Evolutionary conservation across 108 stramenopile genomes (phyloP).

Genomic region (Schizochytrium sp.): DNA sequence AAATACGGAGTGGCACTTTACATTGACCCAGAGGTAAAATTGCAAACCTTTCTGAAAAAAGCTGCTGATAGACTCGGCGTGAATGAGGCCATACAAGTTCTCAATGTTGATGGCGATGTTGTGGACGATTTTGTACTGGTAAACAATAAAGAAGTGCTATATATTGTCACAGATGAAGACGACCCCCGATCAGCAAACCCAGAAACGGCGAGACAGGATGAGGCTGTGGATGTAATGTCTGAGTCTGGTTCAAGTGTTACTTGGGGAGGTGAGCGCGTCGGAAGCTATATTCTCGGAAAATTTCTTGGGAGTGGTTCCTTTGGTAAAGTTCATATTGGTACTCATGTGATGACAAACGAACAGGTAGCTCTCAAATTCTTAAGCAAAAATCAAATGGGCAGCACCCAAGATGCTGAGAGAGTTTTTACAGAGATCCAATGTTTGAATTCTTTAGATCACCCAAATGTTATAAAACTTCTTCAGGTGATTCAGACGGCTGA

Average conservation of each 20-base stretch:
- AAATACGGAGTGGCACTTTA: neutral
- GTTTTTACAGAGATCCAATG: constrained; percentile 54
- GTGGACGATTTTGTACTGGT: constrained; percentile 47
- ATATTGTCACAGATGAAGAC: constrained; percentile 34
- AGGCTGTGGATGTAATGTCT: neutral
- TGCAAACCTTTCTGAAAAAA: neutral
- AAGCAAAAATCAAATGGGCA: constrained; percentile 48
- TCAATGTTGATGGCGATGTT: constrained; percentile 55
- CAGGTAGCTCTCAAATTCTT: constrained; percentile 27
- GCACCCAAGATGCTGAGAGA: constrained; percentile 30
- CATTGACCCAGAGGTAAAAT: constrained; percentile 1
- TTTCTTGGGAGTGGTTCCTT: constrained; percentile 54
- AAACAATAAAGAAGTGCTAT: constrained; percentile 18
- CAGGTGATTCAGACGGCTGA: constrained; percentile 35
- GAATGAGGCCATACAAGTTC: constrained; percentile 4
- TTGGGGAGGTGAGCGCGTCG: neutral
- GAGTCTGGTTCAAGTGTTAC: neutral
- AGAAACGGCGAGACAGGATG: neutral
- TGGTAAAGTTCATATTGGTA: constrained; percentile 56
- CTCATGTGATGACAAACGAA: constrained; percentile 49
- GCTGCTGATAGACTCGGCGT: constrained; percentile 34
- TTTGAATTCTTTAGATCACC: constrained; percentile 52
- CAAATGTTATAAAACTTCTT: constrained; percentile 49
- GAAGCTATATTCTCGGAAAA: constrained; percentile 29
- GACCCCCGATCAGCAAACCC: neutral